These are phyloP conservation scores for Castanea sativa DNA, from an alignment of 306 rosid genomes.

Conservation along the genomic window DNA sequence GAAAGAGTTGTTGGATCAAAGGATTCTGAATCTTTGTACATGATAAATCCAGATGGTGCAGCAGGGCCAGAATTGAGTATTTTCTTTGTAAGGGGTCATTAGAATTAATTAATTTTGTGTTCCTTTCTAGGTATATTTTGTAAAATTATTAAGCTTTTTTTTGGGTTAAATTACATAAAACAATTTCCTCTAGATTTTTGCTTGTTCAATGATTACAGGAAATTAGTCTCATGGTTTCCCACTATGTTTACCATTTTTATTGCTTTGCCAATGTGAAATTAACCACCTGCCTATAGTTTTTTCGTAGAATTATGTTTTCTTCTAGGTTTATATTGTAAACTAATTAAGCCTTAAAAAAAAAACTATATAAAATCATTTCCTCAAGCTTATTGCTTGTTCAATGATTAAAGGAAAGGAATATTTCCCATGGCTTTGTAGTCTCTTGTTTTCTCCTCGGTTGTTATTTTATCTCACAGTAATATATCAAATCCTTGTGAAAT, in stretches of 20 bases:
- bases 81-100: conserved; percentile 77
- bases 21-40: conserved; percentile 82
- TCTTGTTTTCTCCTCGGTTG: too few species aligned
- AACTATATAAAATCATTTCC: too few species aligned
- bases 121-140: background rate
- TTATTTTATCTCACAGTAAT: too few species aligned
- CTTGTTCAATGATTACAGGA: background rate
- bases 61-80: conserved; percentile 82
- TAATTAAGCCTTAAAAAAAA: too few species aligned
- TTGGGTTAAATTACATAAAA: background rate
- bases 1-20: conserved; percentile 85
- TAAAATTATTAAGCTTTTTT: background rate
- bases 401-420: too few species aligned
- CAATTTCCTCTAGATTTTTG: background rate
- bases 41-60: conserved; percentile 89
- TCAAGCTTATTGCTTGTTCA: too few species aligned
- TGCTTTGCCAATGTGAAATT: background rate
- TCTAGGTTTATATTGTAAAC: background rate
- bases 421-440: too few species aligned
- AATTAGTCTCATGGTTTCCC: background rate
- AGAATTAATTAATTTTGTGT: background rate
- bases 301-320: background rate
- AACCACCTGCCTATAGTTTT: background rate
- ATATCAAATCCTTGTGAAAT: too few species aligned
- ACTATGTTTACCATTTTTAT: too few species aligned